Conservation (phyloP, 768 basidiomycete species). For the Tylopilus felleus region DNA sequence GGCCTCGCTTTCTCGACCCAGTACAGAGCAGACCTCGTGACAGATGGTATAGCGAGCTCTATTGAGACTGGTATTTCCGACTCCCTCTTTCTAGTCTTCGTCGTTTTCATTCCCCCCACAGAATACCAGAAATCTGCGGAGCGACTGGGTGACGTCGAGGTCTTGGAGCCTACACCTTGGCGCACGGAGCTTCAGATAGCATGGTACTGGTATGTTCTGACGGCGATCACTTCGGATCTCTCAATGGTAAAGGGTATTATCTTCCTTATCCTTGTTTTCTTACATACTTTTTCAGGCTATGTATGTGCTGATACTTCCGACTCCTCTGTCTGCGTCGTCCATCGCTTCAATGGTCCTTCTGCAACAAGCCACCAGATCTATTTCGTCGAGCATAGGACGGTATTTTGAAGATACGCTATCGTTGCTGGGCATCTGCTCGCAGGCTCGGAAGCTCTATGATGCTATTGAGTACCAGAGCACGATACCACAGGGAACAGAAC, state of each 20-base stretch:
- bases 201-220: conserved; percentile 39
- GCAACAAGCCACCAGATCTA: conserved; percentile 29
- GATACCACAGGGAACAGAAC: conserved; percentile 17
- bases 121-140: conserved; percentile 37
- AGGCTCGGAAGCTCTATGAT: conserved; percentile 20
- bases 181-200: conserved; percentile 7
- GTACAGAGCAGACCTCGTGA: conserved; percentile 35
- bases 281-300: conserved; percentile 17
- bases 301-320: conserved; percentile 21
- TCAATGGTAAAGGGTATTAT: conserved; percentile 30
- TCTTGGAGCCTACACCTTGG: conserved; percentile 28
- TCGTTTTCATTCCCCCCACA: conserved; percentile 11
- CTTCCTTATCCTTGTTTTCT: background rate
- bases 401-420: conserved; percentile 6
- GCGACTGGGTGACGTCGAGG: conserved; percentile 28
- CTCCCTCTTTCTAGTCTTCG: background rate
- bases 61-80: conserved; percentile 30
- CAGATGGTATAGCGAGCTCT: conserved; percentile 35
- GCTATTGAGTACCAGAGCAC: conserved; percentile 19
- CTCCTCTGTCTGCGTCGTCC: conserved; percentile 27
- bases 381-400: conserved; percentile 16
- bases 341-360: conserved; percentile 34
- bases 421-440: conserved; percentile 10
- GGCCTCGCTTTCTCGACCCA: conserved; percentile 36
- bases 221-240: conserved; percentile 30